Base-by-base conservation (phyloP, 352 stramenopile species). In the Phytophthora megakarya region DNA sequence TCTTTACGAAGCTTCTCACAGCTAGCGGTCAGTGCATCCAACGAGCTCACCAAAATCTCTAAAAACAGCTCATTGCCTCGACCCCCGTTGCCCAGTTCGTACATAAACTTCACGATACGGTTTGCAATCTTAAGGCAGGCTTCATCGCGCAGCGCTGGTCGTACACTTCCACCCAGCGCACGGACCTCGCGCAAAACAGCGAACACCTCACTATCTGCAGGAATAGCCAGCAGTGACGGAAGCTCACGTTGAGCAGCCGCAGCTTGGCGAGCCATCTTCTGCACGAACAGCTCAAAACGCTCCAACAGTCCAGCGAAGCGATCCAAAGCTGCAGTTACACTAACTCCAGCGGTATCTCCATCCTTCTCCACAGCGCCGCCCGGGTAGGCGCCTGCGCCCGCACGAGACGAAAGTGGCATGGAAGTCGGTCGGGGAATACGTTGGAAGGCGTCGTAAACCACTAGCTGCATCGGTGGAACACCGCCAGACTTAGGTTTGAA, bases 361-460 rank as follows among this genome's bases (percentile, higher is more conserved):
- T 67, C 63, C 62, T 86, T 90, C 6, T 90, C 78, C 7, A 77
- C 45, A 33, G 65, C 42, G 19, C 56, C 72, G n/a, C 54, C 66
- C 7, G 70, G 55, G 49, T 75, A 78, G 21, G 66, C 57, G 4
- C 64, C 61, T 51, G 70, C 55, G 18, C 70, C 75, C 5, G 74
- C 55, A 60, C 84, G 84, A 40, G 81, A 84, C 19, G 70, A 77
- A 38, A 93, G 80, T 39, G 93, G 84, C 78, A 97, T 93, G 28
- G 86, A 92, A 22, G 89, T 93, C 33, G 95, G 94, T 30, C 97
- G 88, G 22, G 96, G 92, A 33, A 98, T 96, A 49, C 96, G 88
- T 72, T 99, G 95, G 72, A 99, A 99, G 12, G 95, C 96, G 61
- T 99, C 97, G 68, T 99, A 99, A 19, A 99, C 95, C 5, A 98